Evolutionary conservation across 2,329 filamentous ascomycete species (phyloP).

Genomic region (Fusarium setosum): DNA sequence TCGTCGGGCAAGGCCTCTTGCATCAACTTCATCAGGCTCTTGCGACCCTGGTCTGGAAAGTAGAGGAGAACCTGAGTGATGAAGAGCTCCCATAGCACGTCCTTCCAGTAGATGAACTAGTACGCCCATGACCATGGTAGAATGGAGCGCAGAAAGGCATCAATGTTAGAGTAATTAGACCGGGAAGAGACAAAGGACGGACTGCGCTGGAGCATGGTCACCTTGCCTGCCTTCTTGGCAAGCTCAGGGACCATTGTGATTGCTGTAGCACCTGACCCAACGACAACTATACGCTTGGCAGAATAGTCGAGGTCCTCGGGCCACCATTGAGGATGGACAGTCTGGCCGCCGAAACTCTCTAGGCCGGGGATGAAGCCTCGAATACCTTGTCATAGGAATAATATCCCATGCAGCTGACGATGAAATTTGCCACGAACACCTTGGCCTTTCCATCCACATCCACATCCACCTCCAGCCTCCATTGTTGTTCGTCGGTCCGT

Average conservation of each 20-base stretch:
- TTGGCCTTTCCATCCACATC: conserved; percentile 34
- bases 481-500: conserved; percentile 65
- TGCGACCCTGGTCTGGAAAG: conserved; percentile 40
- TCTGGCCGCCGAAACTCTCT: conserved; percentile 71
- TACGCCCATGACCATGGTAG: conserved; percentile 61
- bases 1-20: conserved; percentile 62
- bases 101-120: conserved; percentile 61
- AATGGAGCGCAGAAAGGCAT: conserved; percentile 52
- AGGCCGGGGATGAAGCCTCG: conserved; percentile 73
- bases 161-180: conserved; percentile 52
- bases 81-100: conserved; percentile 58
- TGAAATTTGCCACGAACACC: conserved; percentile 60
- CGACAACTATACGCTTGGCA: conserved; percentile 75
- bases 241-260: conserved; percentile 80
- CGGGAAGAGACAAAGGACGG: conserved; percentile 76
- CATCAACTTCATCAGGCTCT: conserved; percentile 55
- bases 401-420: conserved; percentile 73
- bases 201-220: conserved; percentile 86
- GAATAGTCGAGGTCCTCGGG: conserved; percentile 73
- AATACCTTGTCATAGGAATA: conserved; percentile 78
- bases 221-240: conserved; percentile 70
- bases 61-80: conserved; percentile 48
- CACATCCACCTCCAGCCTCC: conserved; percentile 61
- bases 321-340: conserved; percentile 83
- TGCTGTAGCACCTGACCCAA: conserved; percentile 84